These are phyloP conservation scores for Trametes maxima DNA, from an alignment of 768 basidiomycete species.

Conservation along the genomic window DNA sequence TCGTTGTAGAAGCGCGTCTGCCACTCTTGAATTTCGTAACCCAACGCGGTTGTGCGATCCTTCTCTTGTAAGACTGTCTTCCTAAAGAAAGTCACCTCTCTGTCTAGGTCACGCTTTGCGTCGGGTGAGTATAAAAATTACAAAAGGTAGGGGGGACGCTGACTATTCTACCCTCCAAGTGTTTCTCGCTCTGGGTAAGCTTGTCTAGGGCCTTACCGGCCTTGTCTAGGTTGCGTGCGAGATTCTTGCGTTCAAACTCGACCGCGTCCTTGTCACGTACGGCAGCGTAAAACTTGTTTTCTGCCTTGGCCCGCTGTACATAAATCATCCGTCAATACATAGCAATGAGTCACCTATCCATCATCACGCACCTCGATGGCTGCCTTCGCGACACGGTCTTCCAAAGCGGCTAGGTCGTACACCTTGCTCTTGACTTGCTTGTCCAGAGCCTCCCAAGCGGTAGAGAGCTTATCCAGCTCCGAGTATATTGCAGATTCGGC, in stretches of 20 bases:
- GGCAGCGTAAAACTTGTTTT: constrained; percentile 90
- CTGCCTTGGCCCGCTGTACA: constrained; percentile 87
- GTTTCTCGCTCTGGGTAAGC: constrained; percentile 63
- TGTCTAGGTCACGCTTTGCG: constrained; percentile 45
- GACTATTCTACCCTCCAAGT: constrained; percentile 61
- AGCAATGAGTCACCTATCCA: constrained; percentile 10
- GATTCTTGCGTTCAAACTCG: constrained; percentile 72
- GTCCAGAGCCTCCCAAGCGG: constrained; percentile 85
- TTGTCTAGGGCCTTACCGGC: constrained; percentile 68
- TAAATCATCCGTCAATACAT: background rate
- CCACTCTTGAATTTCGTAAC: constrained; percentile 38
- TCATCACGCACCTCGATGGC: constrained; percentile 65
- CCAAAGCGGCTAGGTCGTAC: constrained; percentile 73
- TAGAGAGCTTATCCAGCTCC: constrained; percentile 84
- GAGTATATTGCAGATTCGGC: constrained; percentile 76
- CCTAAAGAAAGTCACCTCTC: constrained; percentile 42
- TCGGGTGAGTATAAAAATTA: background rate
- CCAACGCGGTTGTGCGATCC: constrained; percentile 35
- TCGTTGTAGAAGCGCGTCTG: constrained; percentile 41
- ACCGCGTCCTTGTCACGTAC: constrained; percentile 89
- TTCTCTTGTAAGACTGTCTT: constrained; percentile 31
- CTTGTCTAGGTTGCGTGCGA: constrained; percentile 57
- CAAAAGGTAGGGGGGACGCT: constrained; percentile 28
- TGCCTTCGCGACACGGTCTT: constrained; percentile 69
- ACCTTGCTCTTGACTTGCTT: constrained; percentile 82